Evolutionary conservation across 2,329 filamentous ascomycete species (phyloP).

Genomic region (Plenodomus biglobosus): DNA sequence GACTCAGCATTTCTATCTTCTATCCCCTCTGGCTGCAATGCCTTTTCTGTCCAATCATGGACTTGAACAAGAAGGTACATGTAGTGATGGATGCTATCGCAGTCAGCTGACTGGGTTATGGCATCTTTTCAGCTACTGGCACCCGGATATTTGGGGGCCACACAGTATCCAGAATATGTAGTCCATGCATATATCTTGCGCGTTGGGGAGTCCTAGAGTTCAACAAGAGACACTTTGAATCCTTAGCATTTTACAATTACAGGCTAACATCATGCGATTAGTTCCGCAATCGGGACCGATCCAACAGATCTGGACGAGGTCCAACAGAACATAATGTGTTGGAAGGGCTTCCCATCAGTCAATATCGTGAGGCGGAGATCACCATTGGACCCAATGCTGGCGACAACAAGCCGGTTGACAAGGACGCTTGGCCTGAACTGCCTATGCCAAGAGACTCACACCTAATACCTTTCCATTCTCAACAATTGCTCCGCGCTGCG

Average conservation of each 20-base stretch:
- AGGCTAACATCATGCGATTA: slow-evolving; percentile 37
- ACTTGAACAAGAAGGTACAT: no score
- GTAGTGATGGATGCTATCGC: no score
- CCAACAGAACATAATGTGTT: slow-evolving; percentile 67
- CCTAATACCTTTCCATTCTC: slow-evolving; percentile 74
- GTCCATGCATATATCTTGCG: background rate
- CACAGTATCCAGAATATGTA: background rate
- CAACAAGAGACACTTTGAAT: background rate
- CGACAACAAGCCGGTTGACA: slow-evolving; percentile 61
- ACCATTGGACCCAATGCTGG: slow-evolving; percentile 67
- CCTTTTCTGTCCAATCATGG: background rate
- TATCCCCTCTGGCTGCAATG: background rate
- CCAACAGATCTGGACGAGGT: slow-evolving; percentile 59
- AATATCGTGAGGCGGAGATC: slow-evolving; percentile 75
- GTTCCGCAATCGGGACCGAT: slow-evolving; percentile 60
- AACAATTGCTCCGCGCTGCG: slow-evolving; percentile 79
- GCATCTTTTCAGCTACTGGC: no score
- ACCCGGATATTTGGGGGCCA: background rate
- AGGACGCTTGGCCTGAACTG: slow-evolving; percentile 74
- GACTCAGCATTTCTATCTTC: slow-evolving; percentile 4
- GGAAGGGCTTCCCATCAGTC: slow-evolving; percentile 80
- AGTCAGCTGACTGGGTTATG: no score
- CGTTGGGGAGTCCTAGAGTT: no score
- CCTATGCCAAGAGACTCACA: slow-evolving; percentile 87
- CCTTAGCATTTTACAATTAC: background rate